Base-by-base conservation (phyloP, 345 rosid species). In the Citrus unshiu region DNA sequence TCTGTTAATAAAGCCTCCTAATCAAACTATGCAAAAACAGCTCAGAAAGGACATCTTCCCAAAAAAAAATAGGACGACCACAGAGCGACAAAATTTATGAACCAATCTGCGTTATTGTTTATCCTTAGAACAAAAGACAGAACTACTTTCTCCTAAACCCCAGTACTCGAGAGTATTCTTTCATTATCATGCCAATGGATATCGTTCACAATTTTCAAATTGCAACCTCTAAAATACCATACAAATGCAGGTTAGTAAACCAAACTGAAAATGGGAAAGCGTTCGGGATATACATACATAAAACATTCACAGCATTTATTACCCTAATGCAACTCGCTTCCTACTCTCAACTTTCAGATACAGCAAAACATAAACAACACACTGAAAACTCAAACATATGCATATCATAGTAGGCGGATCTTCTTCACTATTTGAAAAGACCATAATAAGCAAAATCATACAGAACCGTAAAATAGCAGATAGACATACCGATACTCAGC, bases 401-500 rank as follows among this genome's bases (percentile, higher is more conserved):
- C 5, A 22, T 13, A 51, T 12, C 12, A 43, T 27, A 66, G 32
- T 30, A 62, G 16, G 25, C 29, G 29, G 2, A 51, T 70, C 24
- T 46, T 70, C 25, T 29, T 51, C 9, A 24, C 39, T 51, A 29
- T 29, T 70, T 19, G 27, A 30, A 75, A 46, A 29, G 29, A 63
- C 29, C 77, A 43, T 9, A 13, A 30, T 30, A 63, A 58, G 34
- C 30, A 75, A 22, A 5, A 63, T 5, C 56, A 73, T 40, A n/a
- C 30, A 34, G 43, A 30, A 18, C 58, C 18, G 29, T 5, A 62
- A 27, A 69, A 46, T 27, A 58, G 10, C 32, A 77, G 65, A 49
- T 5, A 43, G 30, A 81, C 89, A 35, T 90, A 95, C 98, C 88
- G 88, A 76, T 92, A 92, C 74, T 86, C 88, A 56, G 82, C 83